Evolutionary conservation across 768 basidiomycete species (phyloP).

Genomic region (Crassisporium funariophilum): DNA sequence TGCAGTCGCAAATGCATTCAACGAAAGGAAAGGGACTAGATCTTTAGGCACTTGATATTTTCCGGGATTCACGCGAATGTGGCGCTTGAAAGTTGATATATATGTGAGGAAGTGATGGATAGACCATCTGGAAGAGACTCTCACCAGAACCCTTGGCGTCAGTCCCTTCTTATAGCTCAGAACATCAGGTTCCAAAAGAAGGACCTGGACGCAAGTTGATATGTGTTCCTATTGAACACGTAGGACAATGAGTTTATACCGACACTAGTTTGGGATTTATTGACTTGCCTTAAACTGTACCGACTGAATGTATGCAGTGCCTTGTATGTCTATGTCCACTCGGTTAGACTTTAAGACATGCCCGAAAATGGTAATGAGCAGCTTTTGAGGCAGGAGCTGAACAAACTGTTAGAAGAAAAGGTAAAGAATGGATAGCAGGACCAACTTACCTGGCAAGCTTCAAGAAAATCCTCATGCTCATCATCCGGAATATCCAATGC

Average conservation of each 20-base stretch:
- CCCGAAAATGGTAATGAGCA: background rate
- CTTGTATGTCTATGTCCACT: no score
- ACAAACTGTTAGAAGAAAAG: background rate
- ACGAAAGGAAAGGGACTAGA: background rate
- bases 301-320: no score
- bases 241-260: background rate
- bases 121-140: background rate
- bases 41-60: background rate
- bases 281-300: background rate
- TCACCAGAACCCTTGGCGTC: background rate
- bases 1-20: background rate
- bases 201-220: background rate
- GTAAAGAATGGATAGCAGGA: background rate
- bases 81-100: background rate
- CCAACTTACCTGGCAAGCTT: background rate
- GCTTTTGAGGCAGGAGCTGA: background rate
- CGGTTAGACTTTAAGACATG: no score
- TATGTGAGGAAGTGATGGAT: background rate
- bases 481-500: background rate
- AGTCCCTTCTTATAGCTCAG: background rate
- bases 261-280: background rate
- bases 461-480: background rate
- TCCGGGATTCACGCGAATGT: background rate
- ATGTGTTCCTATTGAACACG: background rate
- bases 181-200: background rate